Evolutionary conservation across 768 basidiomycete species (phyloP).

Genomic region (Hemileccinum impolitum): DNA sequence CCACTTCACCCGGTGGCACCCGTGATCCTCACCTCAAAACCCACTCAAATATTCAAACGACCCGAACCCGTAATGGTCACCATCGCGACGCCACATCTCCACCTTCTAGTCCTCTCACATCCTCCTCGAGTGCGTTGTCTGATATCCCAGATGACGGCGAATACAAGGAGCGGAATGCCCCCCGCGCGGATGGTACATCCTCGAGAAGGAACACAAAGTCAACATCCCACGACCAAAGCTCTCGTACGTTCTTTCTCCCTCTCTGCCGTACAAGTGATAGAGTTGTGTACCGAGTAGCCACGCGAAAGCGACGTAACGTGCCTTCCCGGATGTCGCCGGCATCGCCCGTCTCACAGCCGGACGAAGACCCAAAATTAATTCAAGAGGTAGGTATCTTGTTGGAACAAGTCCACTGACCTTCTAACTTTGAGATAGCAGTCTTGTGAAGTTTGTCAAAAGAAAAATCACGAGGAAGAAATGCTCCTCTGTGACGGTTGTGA

Average conservation of each 20-base stretch:
- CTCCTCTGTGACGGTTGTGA: conserved; percentile 88
- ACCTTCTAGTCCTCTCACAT: conserved; percentile 73
- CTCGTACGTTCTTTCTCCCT: conserved; percentile 29
- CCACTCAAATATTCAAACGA: conserved; percentile 45
- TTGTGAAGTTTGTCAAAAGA: conserved; percentile 92
- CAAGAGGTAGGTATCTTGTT: conserved; percentile 47
- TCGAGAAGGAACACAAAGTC: conserved; percentile 53
- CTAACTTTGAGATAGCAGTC: conserved; percentile 52
- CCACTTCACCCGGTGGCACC: conserved; percentile 36
- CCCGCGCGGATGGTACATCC: conserved; percentile 32
- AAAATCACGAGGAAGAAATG: conserved; percentile 88
- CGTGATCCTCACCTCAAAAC: conserved; percentile 54
- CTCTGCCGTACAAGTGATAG: conserved; percentile 6
- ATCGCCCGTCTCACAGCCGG: conserved; percentile 23
- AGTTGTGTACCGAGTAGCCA: conserved; percentile 26
- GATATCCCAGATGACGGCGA: conserved; percentile 80
- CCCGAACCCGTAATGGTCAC: conserved; percentile 37
- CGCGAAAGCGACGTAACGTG: conserved; percentile 29
- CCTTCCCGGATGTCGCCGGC: conserved; percentile 21
- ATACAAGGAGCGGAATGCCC: conserved; percentile 49
- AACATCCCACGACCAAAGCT: conserved; percentile 48
- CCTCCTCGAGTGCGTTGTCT: conserved; percentile 72
- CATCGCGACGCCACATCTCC: conserved; percentile 50
- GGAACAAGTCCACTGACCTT: conserved; percentile 3
- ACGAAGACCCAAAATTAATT: conserved; percentile 42